Evolutionary conservation across 768 basidiomycete species (phyloP), one percentile per base, ranked within the genome.

Genomic region (Auricularia sp.): DNA sequence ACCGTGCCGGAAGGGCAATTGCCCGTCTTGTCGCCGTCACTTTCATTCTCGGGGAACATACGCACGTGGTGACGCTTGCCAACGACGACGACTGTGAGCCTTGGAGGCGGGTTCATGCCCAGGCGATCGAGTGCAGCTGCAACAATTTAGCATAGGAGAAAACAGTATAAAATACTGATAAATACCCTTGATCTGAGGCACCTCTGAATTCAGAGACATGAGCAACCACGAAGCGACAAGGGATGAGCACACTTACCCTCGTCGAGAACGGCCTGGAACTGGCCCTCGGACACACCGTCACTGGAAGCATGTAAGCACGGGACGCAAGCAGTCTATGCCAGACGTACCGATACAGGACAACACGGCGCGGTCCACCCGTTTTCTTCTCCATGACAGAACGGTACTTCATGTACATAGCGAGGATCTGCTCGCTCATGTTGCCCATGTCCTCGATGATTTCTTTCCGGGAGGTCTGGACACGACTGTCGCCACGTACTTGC

Each of bases 1-100:
- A 93, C 87, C 0, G 89, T 89, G 7, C 91, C 91, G 0, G 91
- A 88, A 1, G 81, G 83, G 68, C 84, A 86, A 69, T 93, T 93
- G 2, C 85, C 87, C 64, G 84, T 87, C 62, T 77, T 79, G 67
- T 92, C 90, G 0, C 77, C 82, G 8, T 87, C 81, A 6, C 68
- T 66, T 0, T 64, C 63, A 5, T 71, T 70, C 43, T 64, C 69
- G 0, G 85, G 85, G 77, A 87, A 87, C 73, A 87, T 81, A 18
- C 77, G 77, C 61, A 86, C 79, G 62, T 87, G 87, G 70, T 88
- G 87, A 3, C 87, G 80, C 71, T 93, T 93, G 16, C 88, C 90
- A 6, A 93, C 91, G 33, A 93, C 78, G 61, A 92, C 81, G 29
- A 93, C 76, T 0, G 91, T 93, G 36, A 93, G 88, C 62, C 81